Evolutionary conservation across 1,284 basidiomycete species (phyloP).

Genomic region (Puccinia triticina): DNA sequence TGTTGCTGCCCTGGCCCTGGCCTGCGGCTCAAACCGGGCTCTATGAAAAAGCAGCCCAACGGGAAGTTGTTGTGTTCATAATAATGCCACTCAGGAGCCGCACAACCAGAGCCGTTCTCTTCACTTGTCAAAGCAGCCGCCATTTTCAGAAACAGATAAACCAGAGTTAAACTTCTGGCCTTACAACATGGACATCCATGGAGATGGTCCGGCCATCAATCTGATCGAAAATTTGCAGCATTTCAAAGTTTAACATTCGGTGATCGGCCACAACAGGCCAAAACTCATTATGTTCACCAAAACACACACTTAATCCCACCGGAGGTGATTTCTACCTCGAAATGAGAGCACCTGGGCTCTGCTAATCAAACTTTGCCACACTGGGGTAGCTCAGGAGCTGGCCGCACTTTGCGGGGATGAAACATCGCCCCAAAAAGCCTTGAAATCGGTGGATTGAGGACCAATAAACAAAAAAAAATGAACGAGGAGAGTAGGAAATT

Average conservation of each 20-base stretch:
- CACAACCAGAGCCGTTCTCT: not conserved
- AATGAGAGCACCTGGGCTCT: not conserved
- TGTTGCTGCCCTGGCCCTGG: not conserved
- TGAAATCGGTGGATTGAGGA: not conserved
- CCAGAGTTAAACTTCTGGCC: not conserved
- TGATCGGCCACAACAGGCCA: not conserved
- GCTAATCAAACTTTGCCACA: not conserved
- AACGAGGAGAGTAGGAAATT: not conserved
- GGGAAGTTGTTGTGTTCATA: not conserved
- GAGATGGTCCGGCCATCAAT: not conserved
- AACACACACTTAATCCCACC: not conserved
- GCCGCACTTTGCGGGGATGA: not conserved
- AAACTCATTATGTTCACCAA: not conserved
- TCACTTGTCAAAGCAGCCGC: not conserved
- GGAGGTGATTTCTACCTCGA: not conserved
- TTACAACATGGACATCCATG: not conserved
- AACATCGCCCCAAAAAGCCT: not conserved
- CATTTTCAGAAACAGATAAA: not conserved
- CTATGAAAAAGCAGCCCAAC: not conserved
- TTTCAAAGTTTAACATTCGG: constrained; percentile 1
- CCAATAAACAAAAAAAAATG: constrained; percentile 17
- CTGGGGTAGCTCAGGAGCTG: not conserved
- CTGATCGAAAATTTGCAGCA: not conserved
- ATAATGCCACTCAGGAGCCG: not conserved
- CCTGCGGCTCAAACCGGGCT: not conserved